These are phyloP conservation scores for Cladosporium sp. DNA, from an alignment of 2,329 filamentous ascomycete genomes.

Conservation along the genomic window DNA sequence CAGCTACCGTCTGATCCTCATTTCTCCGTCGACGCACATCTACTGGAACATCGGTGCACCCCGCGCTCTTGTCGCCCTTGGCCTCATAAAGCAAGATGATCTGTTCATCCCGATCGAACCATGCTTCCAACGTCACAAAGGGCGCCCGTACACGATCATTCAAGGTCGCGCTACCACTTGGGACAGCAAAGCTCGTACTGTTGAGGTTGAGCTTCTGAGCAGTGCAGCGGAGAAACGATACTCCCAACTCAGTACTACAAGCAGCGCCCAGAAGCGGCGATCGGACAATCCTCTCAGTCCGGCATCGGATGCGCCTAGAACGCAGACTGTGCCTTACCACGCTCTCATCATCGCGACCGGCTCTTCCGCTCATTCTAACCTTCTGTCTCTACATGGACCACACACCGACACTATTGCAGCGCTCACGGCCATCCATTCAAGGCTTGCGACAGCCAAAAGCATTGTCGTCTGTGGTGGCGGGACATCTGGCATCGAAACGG, in stretches of 20 bases:
- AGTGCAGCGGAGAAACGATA: conserved; percentile 25
- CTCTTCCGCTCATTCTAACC: conserved; percentile 37
- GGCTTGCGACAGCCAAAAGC: conserved; percentile 33
- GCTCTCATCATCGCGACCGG: conserved; percentile 42
- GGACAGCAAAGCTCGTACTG: conserved; percentile 40
- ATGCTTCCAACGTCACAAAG: conserved; percentile 37
- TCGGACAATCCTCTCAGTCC: background rate
- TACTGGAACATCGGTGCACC: conserved; percentile 43
- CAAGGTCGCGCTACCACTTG: conserved; percentile 36
- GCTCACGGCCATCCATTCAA: conserved; percentile 33
- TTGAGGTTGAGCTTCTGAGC: conserved; percentile 36
- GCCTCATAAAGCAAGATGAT: conserved; percentile 36
- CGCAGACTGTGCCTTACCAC: conserved; percentile 29
- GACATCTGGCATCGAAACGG: conserved; percentile 39
- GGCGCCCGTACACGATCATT: conserved; percentile 35
- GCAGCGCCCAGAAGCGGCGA: background rate
- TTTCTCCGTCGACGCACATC: conserved; percentile 39
- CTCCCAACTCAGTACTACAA: conserved; percentile 9
- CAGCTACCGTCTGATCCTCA: conserved; percentile 38
- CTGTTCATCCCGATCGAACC: conserved; percentile 39
- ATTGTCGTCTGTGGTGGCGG: conserved; percentile 42
- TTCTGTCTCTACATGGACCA: conserved; percentile 38
- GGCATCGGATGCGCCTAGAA: background rate
- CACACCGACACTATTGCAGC: conserved; percentile 38
- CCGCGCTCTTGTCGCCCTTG: conserved; percentile 38